Base-by-base conservation (phyloP, 2,329 filamentous ascomycete genomes). In the Fusarium sp. region DNA sequence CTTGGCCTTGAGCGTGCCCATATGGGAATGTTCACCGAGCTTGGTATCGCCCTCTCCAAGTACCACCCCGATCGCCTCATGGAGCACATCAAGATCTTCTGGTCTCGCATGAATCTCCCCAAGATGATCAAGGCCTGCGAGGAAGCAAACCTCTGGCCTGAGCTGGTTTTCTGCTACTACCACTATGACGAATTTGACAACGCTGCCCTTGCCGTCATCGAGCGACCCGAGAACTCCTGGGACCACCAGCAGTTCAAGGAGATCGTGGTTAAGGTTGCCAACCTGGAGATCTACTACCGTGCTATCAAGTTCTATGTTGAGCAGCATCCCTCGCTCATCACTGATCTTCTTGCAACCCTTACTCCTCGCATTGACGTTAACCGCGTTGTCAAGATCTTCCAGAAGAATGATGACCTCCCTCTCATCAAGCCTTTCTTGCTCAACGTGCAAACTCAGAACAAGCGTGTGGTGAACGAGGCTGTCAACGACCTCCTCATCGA, bases 201-300 rank as follows among this genome's bases (percentile, higher is more conserved):
- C 80, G 96, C 96, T 50, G 95, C 95, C 54, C 89, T 99, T 62
- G 94, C 96, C 24, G 98, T 99, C 87, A 99, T 99, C 90, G 96
- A 99, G 87, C 94, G 95, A 77, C 94, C 96, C 18, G 92, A 97
- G 75, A 97, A 98, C 87, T 95, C 96, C 4, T 99, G 96, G 96
- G 97, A 99, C 83, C 96, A 99, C 85, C 95, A 98, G 82, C 96
- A 97, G 55, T 99, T 99, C 91, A 99, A 99, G 89, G 97, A 99
- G 81, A 98, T 97, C 58, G 89, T 98, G 65, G 91, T 98, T 85
- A 99, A 99, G 89, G 96, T 98, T 75, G 94, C 95, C 79, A 99
- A 99, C 85, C 86, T 99, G 80, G 97, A 99, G 85, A 99, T 99
- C 79, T 99, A 98, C 87, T 99, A 99, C 88, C 94, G 96, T 61